Conservation (phyloP, 2,329 filamentous ascomycete species). For the Calonectria montana region DNA sequence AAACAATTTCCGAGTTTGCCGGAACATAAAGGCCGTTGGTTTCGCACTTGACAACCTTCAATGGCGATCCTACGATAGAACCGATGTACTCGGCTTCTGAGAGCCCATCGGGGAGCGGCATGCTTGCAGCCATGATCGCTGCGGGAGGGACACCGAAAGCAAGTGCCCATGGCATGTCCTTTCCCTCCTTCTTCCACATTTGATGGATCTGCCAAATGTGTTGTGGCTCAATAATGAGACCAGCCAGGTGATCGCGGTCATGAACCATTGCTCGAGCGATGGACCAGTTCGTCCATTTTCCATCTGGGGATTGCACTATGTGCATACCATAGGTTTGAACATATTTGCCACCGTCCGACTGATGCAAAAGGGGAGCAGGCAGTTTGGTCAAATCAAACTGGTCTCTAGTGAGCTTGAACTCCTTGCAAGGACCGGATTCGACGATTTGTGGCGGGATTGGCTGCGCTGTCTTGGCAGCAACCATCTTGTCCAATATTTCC, state of each 20-base stretch:
- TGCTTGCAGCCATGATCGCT: conserved; percentile 60
- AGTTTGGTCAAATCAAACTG: conserved; percentile 50
- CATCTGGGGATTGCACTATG: conserved; percentile 57
- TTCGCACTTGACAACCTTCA: conserved; percentile 65
- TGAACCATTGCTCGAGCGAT: conserved; percentile 60
- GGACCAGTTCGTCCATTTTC: conserved; percentile 61
- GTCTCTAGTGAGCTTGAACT: conserved; percentile 21
- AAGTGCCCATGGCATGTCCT: conserved; percentile 60
- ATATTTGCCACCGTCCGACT: conserved; percentile 61
- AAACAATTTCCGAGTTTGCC: conserved; percentile 61
- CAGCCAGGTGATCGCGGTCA: conserved; percentile 53
- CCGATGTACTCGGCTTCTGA: conserved; percentile 62
- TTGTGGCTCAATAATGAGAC: conserved; percentile 57
- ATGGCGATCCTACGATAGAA: conserved; percentile 54
- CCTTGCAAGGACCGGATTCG: conserved; percentile 30
- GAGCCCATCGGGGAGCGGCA: conserved; percentile 62
- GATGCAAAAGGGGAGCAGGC: conserved; percentile 55
- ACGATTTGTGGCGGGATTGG: conserved; percentile 50
- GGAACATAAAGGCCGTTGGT: conserved; percentile 61
- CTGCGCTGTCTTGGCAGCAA: conserved; percentile 45
- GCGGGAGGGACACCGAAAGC: conserved; percentile 63
- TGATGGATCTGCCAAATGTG: conserved; percentile 60
- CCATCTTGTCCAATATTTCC: conserved; percentile 55
- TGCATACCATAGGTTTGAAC: conserved; percentile 64
- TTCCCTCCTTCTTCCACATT: conserved; percentile 57